Evolutionary conservation across 306 rosid species (phyloP).

Genomic region (Acacia confusa): DNA sequence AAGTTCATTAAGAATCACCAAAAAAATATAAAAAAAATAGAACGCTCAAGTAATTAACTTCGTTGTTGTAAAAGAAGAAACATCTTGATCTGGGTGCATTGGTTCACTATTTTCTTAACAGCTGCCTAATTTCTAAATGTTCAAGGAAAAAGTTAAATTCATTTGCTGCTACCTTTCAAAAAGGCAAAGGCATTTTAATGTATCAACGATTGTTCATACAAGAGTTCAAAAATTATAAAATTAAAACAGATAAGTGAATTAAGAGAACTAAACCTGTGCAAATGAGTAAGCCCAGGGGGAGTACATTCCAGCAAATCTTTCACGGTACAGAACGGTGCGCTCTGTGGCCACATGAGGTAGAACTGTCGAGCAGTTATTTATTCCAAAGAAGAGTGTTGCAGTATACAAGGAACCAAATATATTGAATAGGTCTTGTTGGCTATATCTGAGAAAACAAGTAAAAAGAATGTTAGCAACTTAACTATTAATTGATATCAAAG

Average conservation of each 20-base stretch:
- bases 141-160: background rate
- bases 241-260: background rate
- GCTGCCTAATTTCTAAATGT: background rate
- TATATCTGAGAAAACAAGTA: constrained; percentile 34
- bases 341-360: constrained; percentile 53
- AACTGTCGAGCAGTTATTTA: constrained; percentile 60
- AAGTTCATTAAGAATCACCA: background rate
- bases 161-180: background rate
- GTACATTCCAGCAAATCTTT: constrained; percentile 71
- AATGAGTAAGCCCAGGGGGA: constrained; percentile 65
- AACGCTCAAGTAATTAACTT: background rate
- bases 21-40: background rate
- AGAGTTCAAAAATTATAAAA: background rate
- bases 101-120: background rate
- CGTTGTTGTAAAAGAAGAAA: background rate
- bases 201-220: background rate
- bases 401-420: constrained; percentile 54
- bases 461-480: background rate
- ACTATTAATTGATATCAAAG: background rate
- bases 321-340: constrained; percentile 59
- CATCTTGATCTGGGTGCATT: background rate
- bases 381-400: constrained; percentile 52
- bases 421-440: constrained; percentile 57
- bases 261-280: constrained; percentile 55
- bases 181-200: background rate